These are phyloP conservation scores for Fusarium subtropicale DNA, from an alignment of 2,329 filamentous ascomycete species.

Conservation along the genomic window DNA sequence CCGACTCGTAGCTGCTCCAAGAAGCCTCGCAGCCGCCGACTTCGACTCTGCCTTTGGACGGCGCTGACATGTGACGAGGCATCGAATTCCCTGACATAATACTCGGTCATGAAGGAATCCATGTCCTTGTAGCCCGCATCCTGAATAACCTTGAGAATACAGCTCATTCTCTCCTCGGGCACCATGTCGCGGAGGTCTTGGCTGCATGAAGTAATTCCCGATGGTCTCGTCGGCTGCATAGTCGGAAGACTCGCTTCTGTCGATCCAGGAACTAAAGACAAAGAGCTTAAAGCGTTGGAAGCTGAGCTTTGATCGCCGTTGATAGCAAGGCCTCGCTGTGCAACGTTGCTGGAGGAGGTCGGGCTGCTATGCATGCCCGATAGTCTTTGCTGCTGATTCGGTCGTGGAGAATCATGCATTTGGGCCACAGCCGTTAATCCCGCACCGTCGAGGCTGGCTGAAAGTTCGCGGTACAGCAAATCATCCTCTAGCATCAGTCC, in stretches of 20 bases:
- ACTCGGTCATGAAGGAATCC: not conserved
- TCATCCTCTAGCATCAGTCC: not conserved
- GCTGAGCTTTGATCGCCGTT: not conserved
- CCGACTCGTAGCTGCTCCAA: not conserved
- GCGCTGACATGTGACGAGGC: not conserved
- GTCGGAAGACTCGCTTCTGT: not conserved
- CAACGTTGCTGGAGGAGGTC: not conserved
- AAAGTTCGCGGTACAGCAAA: not conserved
- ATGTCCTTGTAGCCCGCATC: not conserved
- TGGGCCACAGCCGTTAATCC: not conserved
- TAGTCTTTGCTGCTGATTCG: not conserved
- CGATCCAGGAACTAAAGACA: not conserved
- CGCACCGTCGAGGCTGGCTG: not conserved
- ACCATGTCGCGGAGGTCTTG: not conserved
- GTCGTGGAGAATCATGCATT: not conserved
- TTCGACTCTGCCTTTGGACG: not conserved
- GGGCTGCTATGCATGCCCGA: not conserved
- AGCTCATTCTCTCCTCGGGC: not conserved
- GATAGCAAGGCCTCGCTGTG: not conserved
- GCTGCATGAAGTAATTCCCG: not conserved
- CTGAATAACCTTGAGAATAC: not conserved
- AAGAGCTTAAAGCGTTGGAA: not conserved
- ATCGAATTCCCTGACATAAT: not conserved
- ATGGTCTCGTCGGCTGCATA: not conserved
- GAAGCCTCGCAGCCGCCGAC: not conserved